phyloP scores from a whole-genome alignment of 441 rosid species.

The Breynia disticha region DNA sequence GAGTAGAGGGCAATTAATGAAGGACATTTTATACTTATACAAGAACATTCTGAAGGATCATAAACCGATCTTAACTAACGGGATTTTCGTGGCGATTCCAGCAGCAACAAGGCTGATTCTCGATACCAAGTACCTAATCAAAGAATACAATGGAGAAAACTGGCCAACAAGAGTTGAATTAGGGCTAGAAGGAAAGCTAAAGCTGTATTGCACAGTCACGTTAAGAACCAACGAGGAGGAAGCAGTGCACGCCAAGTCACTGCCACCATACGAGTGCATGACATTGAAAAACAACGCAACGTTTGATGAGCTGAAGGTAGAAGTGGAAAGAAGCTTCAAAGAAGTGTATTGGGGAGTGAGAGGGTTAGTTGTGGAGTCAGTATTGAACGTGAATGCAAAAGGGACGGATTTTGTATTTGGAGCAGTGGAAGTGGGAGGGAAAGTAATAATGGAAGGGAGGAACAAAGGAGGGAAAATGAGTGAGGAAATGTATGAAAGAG shows the following conservation, averaged over 20 bases:
- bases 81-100: conserved; percentile 37
- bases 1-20: conserved; percentile 49
- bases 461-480: conserved; percentile 12
- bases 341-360: conserved; percentile 70
- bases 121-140: conserved; percentile 56
- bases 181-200: conserved; percentile 33
- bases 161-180: conserved; percentile 18
- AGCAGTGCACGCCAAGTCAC: neutral
- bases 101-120: conserved; percentile 55
- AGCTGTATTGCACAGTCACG: conserved; percentile 43
- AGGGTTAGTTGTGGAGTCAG: conserved; percentile 30
- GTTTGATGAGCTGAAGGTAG: conserved; percentile 43
- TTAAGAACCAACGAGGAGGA: conserved; percentile 20
- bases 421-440: conserved; percentile 36
- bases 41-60: conserved; percentile 46
- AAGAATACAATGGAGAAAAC: conserved; percentile 37
- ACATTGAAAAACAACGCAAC: conserved; percentile 46
- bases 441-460: conserved; percentile 43
- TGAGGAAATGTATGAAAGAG: conserved; percentile 25
- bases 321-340: conserved; percentile 53
- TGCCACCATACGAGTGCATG: conserved; percentile 58
- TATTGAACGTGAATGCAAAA: conserved; percentile 27
- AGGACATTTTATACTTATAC: conserved; percentile 50
- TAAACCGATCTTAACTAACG: conserved; percentile 25
- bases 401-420: conserved; percentile 33